These are phyloP conservation scores for Penicillium fimorum DNA, from an alignment of 495 filamentous ascomycete species.

Conservation along the genomic window DNA sequence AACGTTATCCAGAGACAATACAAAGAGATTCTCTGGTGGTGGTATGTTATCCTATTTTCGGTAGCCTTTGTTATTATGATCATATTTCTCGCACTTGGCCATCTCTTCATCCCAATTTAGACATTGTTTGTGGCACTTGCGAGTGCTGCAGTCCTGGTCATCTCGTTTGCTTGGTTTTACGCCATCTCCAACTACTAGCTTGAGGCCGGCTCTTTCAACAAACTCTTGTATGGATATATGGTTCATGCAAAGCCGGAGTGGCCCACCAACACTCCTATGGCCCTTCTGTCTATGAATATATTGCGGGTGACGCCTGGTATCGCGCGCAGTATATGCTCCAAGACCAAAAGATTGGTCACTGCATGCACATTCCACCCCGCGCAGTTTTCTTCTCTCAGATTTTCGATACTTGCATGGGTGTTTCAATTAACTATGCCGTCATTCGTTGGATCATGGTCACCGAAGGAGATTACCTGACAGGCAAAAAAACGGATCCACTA, in stretches of 20 bases:
- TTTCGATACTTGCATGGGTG: slow-evolving; percentile 42
- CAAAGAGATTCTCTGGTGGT: slow-evolving; percentile 55
- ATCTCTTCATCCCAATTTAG: slow-evolving; percentile 57
- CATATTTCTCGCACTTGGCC: slow-evolving; percentile 42
- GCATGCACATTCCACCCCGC: slow-evolving; percentile 47
- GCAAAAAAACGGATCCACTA: slow-evolving; percentile 46
- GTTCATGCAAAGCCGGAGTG: slow-evolving; percentile 43
- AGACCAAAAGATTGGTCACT: slow-evolving; percentile 50
- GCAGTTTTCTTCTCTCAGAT: slow-evolving; percentile 44
- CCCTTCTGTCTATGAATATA: slow-evolving; percentile 51
- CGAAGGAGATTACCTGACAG: slow-evolving; percentile 55
- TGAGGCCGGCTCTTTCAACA: slow-evolving; percentile 53
- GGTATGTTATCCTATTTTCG: slow-evolving; percentile 50
- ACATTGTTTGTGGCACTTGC: slow-evolving; percentile 52
- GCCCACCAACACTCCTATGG: slow-evolving; percentile 52
- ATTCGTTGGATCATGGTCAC: slow-evolving; percentile 47
- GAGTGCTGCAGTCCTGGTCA: slow-evolving; percentile 50
- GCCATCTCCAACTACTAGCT: slow-evolving; percentile 56
- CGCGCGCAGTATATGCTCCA: slow-evolving; percentile 51
- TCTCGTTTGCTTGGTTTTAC: slow-evolving; percentile 56
- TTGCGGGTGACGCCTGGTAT: slow-evolving; percentile 53
- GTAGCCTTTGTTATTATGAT: slow-evolving; percentile 48
- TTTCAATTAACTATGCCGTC: slow-evolving; percentile 46
- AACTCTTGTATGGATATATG: slow-evolving; percentile 58
- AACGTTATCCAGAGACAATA: slow-evolving; percentile 56